A percentile compares a stretch with the other conserved stretches of the same genome.
phyloP scores from a whole-genome alignment of 768 basidiomycete species.

The Termitomyces sp. region DNA sequence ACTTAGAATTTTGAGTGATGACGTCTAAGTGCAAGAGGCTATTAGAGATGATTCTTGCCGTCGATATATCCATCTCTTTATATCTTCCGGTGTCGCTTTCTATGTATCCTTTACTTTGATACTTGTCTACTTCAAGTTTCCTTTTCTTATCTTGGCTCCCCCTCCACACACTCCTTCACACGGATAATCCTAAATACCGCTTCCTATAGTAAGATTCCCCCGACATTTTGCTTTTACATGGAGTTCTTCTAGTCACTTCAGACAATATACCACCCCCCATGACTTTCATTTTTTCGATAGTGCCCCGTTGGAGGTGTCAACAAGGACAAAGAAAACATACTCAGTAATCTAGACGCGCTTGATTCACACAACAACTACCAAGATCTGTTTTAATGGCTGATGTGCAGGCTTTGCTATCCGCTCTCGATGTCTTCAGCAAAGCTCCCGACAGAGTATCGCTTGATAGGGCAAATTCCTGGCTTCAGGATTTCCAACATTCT shows the following conservation, averaged over 20 bases:
- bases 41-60: constrained; percentile 21
- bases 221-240: constrained; percentile 39
- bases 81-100: constrained; percentile 24
- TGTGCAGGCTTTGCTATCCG: constrained; percentile 68
- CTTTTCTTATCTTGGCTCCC: constrained; percentile 41
- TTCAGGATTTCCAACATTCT: constrained; percentile 98
- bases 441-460: constrained; percentile 81
- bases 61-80: constrained; percentile 22
- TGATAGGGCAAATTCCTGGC: constrained; percentile 88
- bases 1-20: constrained; percentile 32
- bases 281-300: constrained; percentile 19
- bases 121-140: constrained; percentile 20
- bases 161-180: constrained; percentile 57
- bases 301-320: constrained; percentile 20
- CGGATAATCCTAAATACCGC: constrained; percentile 48
- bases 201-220: constrained; percentile 44
- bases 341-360: constrained; percentile 8
- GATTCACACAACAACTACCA: constrained; percentile 11
- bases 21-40: constrained; percentile 24
- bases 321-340: constrained; percentile 27
- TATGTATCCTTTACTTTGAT: constrained; percentile 35
- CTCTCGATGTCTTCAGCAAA: constrained; percentile 72
- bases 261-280: constrained; percentile 44
- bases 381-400: constrained; percentile 48
- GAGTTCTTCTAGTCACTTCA: constrained; percentile 28